These are phyloP conservation scores for Pterulicium gracile DNA, from an alignment of 1,284 basidiomycete species.

Conservation along the genomic window DNA sequence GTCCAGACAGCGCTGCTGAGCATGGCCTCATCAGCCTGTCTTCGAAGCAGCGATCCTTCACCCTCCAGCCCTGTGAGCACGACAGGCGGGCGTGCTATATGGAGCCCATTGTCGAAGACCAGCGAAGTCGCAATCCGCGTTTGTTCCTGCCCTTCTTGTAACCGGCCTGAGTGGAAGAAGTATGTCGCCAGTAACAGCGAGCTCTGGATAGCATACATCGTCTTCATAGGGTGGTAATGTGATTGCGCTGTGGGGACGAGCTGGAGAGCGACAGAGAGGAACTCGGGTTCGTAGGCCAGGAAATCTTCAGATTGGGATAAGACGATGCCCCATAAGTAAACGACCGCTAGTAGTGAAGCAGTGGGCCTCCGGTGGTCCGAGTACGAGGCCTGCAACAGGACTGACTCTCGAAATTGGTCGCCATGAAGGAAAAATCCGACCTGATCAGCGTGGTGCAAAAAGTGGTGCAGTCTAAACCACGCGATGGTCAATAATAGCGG, in stretches of 20 bases:
- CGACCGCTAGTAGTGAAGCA: neutral
- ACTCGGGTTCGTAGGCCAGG: neutral
- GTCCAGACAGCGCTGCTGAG: neutral
- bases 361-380: neutral
- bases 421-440: neutral
- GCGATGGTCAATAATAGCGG: neutral
- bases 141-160: neutral
- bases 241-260: neutral
- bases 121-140: neutral
- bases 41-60: neutral
- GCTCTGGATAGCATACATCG: neutral
- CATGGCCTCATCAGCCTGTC: neutral
- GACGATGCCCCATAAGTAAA: neutral
- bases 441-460: neutral
- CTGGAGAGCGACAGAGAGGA: neutral
- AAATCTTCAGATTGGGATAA: neutral
- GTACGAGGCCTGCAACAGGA: neutral
- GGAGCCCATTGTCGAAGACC: neutral
- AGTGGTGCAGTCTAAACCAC: neutral
- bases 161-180: neutral
- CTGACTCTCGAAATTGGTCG: neutral
- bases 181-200: neutral
- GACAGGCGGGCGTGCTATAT: neutral
- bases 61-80: neutral
- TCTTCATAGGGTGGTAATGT: neutral